These are phyloP conservation scores for Sporothrix globosa DNA, from an alignment of 2,329 filamentous ascomycete genomes.

Conservation along the genomic window DNA sequence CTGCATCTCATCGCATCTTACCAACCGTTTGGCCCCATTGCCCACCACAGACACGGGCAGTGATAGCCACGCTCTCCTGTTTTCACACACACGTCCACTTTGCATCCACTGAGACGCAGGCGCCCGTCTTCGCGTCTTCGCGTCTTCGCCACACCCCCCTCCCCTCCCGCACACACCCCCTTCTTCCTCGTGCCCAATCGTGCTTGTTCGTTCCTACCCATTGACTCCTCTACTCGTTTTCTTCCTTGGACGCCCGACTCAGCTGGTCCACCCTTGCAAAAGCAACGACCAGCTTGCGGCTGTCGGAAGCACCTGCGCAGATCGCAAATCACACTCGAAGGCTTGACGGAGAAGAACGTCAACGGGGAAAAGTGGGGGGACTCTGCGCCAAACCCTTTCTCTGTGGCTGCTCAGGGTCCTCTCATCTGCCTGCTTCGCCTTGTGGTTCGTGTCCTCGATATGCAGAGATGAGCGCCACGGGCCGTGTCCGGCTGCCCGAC, in stretches of 20 bases:
- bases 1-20: constrained; percentile 11
- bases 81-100: background rate
- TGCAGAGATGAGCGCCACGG: constrained; percentile 31
- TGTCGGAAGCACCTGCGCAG: background rate
- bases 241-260: background rate
- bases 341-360: background rate
- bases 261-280: constrained; percentile 12
- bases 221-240: constrained; percentile 15
- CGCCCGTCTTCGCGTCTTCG: background rate
- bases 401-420: background rate
- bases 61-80: background rate
- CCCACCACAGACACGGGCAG: background rate
- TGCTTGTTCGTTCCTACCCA: constrained; percentile 2
- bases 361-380: constrained; percentile 12
- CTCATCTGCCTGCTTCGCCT: background rate
- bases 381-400: background rate
- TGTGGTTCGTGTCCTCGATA: background rate
- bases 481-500: constrained; percentile 27
- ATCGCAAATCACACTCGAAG: background rate
- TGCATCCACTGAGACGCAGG: constrained; percentile 2
- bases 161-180: constrained; percentile 7
- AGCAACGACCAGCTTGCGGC: constrained; percentile 12
- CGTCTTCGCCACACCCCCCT: background rate
- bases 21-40: constrained; percentile 16
- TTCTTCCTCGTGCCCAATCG: background rate